Conservation (phyloP, 306 rosid species). For the Glycine latifolia region DNA sequence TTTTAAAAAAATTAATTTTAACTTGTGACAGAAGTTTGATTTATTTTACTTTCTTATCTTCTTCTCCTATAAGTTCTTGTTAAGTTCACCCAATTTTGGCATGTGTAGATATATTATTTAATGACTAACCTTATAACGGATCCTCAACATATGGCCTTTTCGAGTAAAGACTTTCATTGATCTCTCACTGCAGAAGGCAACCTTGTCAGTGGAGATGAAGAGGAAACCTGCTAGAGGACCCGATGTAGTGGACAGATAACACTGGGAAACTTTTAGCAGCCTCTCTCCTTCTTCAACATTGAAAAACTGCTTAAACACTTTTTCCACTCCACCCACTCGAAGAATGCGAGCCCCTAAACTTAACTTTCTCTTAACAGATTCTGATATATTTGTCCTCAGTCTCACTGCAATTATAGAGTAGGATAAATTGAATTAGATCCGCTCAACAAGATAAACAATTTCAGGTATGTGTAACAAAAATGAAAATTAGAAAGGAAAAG, state of each 20-base stretch:
- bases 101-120: not conserved
- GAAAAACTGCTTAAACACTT: constrained; percentile 64
- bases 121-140: constrained; percentile 44
- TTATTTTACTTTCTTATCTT: not conserved
- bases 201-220: constrained; percentile 74
- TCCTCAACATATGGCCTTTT: constrained; percentile 55
- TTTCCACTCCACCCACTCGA: constrained; percentile 65
- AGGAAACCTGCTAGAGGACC: constrained; percentile 87
- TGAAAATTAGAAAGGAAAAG: not conserved
- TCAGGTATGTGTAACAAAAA: too few relatives aligned
- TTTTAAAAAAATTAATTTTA: not conserved
- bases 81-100: not conserved
- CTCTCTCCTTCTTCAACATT: constrained; percentile 63
- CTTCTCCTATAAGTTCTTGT: not conserved
- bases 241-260: constrained; percentile 78
- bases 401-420: constrained; percentile 40
- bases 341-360: constrained; percentile 76
- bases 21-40: not conserved
- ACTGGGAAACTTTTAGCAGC: constrained; percentile 64
- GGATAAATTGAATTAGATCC: constrained; percentile 14
- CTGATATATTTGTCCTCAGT: constrained; percentile 60
- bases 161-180: constrained; percentile 60
- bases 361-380: constrained; percentile 71
- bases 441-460: not conserved
- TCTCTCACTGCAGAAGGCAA: constrained; percentile 84